Evolutionary conservation across 176 grass and related monocot species (phyloP), one percentile per base, ranked within the genome.

Genomic region (Ampelocalamus luodianensis): DNA sequence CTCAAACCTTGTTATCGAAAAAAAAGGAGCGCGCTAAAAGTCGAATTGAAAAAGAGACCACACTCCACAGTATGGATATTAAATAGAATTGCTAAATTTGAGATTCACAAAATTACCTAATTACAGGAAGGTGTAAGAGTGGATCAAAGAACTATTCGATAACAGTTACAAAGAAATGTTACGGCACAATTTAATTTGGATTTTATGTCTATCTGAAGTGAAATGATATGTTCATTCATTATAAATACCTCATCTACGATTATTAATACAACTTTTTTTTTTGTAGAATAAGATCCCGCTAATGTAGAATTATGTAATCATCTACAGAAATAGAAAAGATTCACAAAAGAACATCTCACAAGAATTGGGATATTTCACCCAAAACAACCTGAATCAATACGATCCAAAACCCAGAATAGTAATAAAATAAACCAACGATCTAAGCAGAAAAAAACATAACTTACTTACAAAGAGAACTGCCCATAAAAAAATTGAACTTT

Each of bases 271-370:
- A 39, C 6, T 11, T 49, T 29, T 67, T 11, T 49, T 29, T 67
- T 37, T 43, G 34, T 26, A 36, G 37, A 65, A 68, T 59, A 65
- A 46, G 42, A 10, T 74, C n/a, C 7, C 58, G 37, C 5, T 59
- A 82, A 59, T 18, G 4, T 26, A 70, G 42, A 65, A 65, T 13
- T 6, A 17, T 48, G 59, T 8, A 65, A 65, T 61, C 79, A 50
- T 88, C 10, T n/a, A 39, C 6, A 2, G 9, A 71, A 49, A 87
- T 65, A 67, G 11, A 81, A 8, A 81, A 74, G 38, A 82, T 23
- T 20, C 20, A 15, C 23, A 29, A 20, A 8, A 60, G 42, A 48
- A 49, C 10, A 32, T 29, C 46, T 53, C 17, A 12, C 32, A 50
- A 71, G 50, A 73, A 20, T 48, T 18, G 71, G 37, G 34, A 83